Evolutionary conservation across 2,329 filamentous ascomycete species (phyloP).

Genomic region (Mollisia scopiformis): DNA sequence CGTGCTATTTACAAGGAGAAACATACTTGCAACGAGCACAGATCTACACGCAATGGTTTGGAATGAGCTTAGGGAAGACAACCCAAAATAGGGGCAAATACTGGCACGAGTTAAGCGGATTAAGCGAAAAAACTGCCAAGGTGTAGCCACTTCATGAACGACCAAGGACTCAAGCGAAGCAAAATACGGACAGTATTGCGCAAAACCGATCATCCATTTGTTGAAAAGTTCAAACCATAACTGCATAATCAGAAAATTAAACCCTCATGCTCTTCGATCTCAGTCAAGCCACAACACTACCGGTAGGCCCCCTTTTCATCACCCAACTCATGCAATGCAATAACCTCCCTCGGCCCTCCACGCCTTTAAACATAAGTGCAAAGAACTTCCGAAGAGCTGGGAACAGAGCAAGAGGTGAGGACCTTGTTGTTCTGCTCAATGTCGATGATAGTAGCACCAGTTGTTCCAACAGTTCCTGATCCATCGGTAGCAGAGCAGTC

Average conservation of each 20-base stretch:
- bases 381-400: not conserved
- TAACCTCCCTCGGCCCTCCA: not conserved
- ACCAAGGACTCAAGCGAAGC: too few relatives aligned
- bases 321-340: too few relatives aligned
- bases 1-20: too few relatives aligned
- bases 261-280: not conserved
- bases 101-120: too few relatives aligned
- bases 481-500: conserved; percentile 37
- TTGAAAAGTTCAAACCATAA: not conserved
- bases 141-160: too few relatives aligned
- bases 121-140: too few relatives aligned
- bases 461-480: conserved; percentile 21
- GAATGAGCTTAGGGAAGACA: too few relatives aligned
- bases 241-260: not conserved
- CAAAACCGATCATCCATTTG: not conserved
- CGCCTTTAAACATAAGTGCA: conserved; percentile 2
- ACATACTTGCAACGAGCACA: too few relatives aligned
- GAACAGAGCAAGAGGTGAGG: not conserved
- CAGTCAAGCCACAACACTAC: not conserved
- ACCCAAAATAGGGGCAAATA: too few relatives aligned
- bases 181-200: too few relatives aligned
- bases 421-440: conserved; percentile 2
- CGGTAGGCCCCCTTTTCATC: too few relatives aligned
- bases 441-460: conserved; percentile 6
- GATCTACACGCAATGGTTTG: too few relatives aligned